Base-by-base conservation (phyloP, 1,139 yeast genomes). In the Saccharomyces pastorianus region DNA sequence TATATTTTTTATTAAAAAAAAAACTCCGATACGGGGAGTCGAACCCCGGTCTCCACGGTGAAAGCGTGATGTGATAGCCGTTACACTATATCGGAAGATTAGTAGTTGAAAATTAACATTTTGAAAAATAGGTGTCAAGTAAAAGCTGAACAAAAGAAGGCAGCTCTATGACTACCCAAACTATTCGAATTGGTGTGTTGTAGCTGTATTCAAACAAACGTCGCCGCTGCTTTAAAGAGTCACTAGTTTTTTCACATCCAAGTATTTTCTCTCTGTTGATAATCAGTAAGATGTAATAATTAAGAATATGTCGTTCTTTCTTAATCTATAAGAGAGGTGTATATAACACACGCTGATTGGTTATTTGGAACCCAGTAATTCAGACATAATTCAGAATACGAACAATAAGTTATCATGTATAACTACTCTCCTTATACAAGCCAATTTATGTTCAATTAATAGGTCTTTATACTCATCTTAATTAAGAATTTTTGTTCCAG, bases 11-110 rank as follows among this genome's bases (percentile, higher is more conserved):
- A 27, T 27, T 29, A 50, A 28, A 28, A 28, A 28, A 28, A 8
- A 3, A 28, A 28, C 31, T 28, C 31, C 31, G 31, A 28, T 28
- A 28, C 31, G 31, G 31, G 31, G 31, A 28, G 31, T 28, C 56
- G 23, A 20, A 20, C 23, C 23, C 23, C 23, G 23, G 23, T 20
- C 23, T 20, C 23, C 23, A 20, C 23, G 31, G 31, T 28, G 31
- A 28, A 28, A 28, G 56, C 56, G 56, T 49, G 56, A 53, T 55
- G 58, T 55, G 58, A 55, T 55, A 55, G 58, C 58, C 58, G 58
- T 55, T 55, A 55, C 58, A 55, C 58, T 55, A 55, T 54, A 55
- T 55, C 58, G 58, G 58, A 55, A 31, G 4, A 4, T 6, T 8
- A 26, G 27, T 28, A 6, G 4, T n/a, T 4, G 31, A 46, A 50